Base-by-base conservation (phyloP, 2,329 filamentous ascomycete genomes). In the Myriosclerotinia scirpicola region DNA sequence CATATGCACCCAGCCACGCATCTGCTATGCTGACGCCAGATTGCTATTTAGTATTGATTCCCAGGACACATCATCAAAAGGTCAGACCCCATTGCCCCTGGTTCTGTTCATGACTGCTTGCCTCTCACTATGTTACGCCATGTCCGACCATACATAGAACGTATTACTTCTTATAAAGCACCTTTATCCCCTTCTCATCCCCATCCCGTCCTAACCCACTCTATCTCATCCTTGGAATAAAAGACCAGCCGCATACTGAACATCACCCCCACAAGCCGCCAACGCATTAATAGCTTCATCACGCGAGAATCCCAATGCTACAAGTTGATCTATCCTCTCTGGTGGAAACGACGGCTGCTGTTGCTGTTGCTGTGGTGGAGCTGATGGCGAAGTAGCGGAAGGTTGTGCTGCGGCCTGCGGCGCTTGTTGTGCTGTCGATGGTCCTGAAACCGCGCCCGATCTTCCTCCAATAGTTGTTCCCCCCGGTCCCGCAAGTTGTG, bases 381-480 rank as follows among this genome's bases (percentile, higher is more conserved):
- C 74, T 6, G 22, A 74, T 22, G 67, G 42, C 38, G 59, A 40
- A 6, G 63, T 40, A 30, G 56, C 36, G 36, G 69, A 26, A 53
- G n/a, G 14, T 34, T 36, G 54, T 26, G 26, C 42, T 26, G 67
- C 67, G 58, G n/a, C n/a, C 17, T 42, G 46, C 1, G 67, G 34
- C 26, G 65, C 70, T 68, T 64, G 71, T 62, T 76, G 74, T 26
- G 76, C 72, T 30, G 75, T 74, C 7, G 71, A 66, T 14, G 74
- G 71, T 17, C 71, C 85, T 56, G 84, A 85, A 30, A 95, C 86
- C 36, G 90, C 92, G 20, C 95, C 95, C 3, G 93, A 90, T 66
- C 88, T 86, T 59, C 90, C 89, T 54, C 94, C 94, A 69, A 98
- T 92, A 59, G 91, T 88, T 14, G 92, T 96, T n/a, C 93, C 94